Evolutionary conservation across 805 yeast species (phyloP).

Genomic region (Sungouiella thailandica): DNA sequence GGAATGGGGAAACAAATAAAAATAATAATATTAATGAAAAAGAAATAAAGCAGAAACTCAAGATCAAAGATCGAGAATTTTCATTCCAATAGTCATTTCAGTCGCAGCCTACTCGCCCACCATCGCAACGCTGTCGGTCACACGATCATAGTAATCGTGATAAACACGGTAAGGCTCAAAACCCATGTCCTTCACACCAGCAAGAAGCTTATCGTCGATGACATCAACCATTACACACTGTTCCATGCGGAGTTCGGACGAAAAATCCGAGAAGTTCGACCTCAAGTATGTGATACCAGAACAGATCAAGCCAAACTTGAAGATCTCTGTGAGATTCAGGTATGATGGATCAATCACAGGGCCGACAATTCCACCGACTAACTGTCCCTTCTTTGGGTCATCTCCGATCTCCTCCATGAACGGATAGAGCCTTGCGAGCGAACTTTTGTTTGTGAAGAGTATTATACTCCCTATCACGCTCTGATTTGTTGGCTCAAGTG

Average conservation of each 20-base stretch:
- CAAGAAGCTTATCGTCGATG: constrained; percentile 27
- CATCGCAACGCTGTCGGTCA: constrained; percentile 3
- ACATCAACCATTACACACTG: constrained; percentile 36
- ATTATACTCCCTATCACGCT: constrained; percentile 50
- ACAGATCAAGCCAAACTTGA: constrained; percentile 53
- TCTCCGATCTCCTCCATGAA: constrained; percentile 40
- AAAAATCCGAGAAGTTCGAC: constrained; percentile 22
- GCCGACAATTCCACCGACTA: constrained; percentile 50
- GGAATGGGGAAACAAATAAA: too few species aligned
- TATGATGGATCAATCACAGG: constrained; percentile 50
- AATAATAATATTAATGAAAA: too few species aligned
- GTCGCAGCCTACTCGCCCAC: constrained; percentile 1
- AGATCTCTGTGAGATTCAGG: constrained; percentile 48
- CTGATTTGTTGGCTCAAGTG: constrained; percentile 49
- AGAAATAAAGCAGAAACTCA: too few species aligned
- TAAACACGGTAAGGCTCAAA: constrained; percentile 35
- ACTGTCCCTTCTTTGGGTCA: constrained; percentile 7
- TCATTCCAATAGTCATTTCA: too few species aligned
- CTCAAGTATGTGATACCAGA: constrained; percentile 25
- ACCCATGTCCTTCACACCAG: constrained; percentile 40
- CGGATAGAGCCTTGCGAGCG: constrained; percentile 45
- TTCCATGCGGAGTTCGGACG: constrained; percentile 18
- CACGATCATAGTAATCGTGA: constrained; percentile 30
- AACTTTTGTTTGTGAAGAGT: constrained; percentile 42
- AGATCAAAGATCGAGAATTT: too few species aligned